Base-by-base conservation (phyloP, 192 early-diverging fungal species). In the Coemansia umbellata region DNA sequence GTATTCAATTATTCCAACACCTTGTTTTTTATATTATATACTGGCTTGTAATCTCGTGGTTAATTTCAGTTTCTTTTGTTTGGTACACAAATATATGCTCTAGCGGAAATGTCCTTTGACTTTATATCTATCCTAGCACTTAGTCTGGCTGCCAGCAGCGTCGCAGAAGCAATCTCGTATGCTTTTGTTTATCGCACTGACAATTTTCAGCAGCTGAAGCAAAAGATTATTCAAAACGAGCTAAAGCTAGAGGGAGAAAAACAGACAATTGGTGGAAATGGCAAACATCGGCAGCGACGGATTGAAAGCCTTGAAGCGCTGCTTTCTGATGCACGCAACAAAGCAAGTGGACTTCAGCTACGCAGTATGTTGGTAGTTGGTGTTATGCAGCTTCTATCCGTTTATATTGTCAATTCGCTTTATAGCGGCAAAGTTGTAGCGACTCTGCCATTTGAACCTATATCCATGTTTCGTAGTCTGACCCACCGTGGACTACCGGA, bases 401-500 rank as follows among this genome's bases (percentile, higher is more conserved):
- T 77, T 32, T 77, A 77, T 42, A 33, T 43, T 10, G 58, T 77
- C 2, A 54, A 57, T 53, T 45, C 45, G 24, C 15, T 61, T 18
- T 70, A 48, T 39, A 47, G 63, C 45, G 67, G 67, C n/a, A 15
- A 30, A 23, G 35, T 50, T 4, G 68, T 77, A 8, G 67, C 33
- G 0, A 54, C 49, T n/a, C 53, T 77, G 47, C 74, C 74, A 14
- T 77, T 77, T 28, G 68, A 66, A 47, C 74, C 67, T 13, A 27
- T 66, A 31, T 41, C 41, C 39, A 44, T 77, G 55, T 66, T 77
- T 55, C 57, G 59, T 31, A 44, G 67, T 31, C 58, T 77, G 21
- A 70, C 63, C 31, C 74, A 77, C 28, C 51, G 74, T 8, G 74
- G 74, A 8, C 58, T 77, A 23, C 55, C 66, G 1, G 67, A 75